Percentiles rank a stretch among this genome's conserved stretches.
Conservation (phyloP, 371 early-diverging fungal species). For the Mucor irregularis region DNA sequence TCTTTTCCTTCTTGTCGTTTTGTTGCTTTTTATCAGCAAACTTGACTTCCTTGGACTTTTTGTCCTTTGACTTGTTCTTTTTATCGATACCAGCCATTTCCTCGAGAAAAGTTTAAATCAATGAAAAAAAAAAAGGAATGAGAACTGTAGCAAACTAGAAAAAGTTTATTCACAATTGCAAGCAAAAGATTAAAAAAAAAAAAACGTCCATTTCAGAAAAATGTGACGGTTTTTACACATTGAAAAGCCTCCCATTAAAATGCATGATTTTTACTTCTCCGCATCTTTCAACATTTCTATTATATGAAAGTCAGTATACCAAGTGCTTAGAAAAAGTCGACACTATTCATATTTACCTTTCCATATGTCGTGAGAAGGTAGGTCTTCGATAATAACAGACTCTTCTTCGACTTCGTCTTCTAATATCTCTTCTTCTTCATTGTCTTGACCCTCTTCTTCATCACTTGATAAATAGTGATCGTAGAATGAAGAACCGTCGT, state of each 20-base stretch:
- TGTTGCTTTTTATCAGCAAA: constrained; percentile 3
- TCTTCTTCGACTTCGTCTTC: constrained; percentile 6
- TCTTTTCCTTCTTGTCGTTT: constrained; percentile 4
- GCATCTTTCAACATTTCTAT: constrained; percentile 24
- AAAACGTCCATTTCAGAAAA: neutral
- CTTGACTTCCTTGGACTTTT: constrained; percentile 6
- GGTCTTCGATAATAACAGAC: constrained; percentile 10
- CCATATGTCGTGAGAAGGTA: constrained; percentile 23
- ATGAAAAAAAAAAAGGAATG: neutral
- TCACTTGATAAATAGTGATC: constrained; percentile 18
- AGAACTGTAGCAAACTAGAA: neutral
- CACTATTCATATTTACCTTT: too few species aligned
- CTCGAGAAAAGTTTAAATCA: too few species aligned
- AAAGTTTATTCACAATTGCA: neutral
- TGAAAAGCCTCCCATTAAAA: neutral
- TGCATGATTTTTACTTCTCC: neutral
- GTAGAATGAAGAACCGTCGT: constrained; percentile 4
- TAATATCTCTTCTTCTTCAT: constrained; percentile 1
- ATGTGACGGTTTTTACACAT: neutral
- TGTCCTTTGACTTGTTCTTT: constrained; percentile 15
- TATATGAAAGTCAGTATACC: neutral
- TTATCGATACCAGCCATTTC: constrained; percentile 18
- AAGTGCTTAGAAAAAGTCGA: too few species aligned
- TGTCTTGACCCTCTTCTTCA: constrained; percentile 8
- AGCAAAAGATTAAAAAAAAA: constrained; percentile 4